Conservation (phyloP, 192 early-diverging fungal species). For the Kappamyces sp. region DNA sequence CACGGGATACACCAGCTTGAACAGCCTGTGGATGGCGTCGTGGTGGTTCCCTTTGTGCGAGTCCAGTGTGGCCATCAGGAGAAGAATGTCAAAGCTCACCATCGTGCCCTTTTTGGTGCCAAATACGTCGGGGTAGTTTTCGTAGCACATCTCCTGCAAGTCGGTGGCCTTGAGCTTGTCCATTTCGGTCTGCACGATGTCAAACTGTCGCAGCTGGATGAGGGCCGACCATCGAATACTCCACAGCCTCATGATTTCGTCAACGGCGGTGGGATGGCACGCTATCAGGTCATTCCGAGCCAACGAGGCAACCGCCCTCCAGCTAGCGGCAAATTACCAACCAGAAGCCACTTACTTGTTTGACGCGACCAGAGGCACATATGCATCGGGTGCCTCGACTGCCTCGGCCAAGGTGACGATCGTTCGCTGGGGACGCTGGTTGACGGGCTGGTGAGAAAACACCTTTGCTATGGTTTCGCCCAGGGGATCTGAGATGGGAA, state of each 20-base stretch:
- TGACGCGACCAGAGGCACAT: conserved; percentile 19
- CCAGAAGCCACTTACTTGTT: neutral
- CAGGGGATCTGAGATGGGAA: conserved; percentile 34
- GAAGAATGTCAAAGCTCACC: conserved; percentile 25
- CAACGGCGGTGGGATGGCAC: conserved; percentile 23
- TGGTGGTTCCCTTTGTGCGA: conserved; percentile 22
- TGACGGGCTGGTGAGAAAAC: conserved; percentile 12
- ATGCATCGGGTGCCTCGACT: conserved; percentile 15
- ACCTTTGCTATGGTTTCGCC: conserved; percentile 28
- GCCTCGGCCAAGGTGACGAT: conserved; percentile 22
- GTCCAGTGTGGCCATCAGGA: conserved; percentile 17
- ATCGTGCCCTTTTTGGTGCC: conserved; percentile 19
- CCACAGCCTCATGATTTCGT: conserved; percentile 33
- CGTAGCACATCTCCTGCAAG: conserved; percentile 15
- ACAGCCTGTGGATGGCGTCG: conserved; percentile 25
- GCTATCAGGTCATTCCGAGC: conserved; percentile 25
- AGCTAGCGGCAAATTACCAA: conserved; percentile 16
- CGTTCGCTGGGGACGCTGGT: conserved; percentile 11
- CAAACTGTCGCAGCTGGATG: conserved; percentile 25
- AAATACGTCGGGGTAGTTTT: conserved; percentile 23
- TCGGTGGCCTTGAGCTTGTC: conserved; percentile 18
- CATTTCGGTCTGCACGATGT: conserved; percentile 28
- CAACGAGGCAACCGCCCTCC: conserved; percentile 27
- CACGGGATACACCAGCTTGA: conserved; percentile 18
- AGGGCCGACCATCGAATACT: conserved; percentile 27